Evolutionary conservation across 305 asterid species (phyloP).

Genomic region (Fraxinus angustifolia): DNA sequence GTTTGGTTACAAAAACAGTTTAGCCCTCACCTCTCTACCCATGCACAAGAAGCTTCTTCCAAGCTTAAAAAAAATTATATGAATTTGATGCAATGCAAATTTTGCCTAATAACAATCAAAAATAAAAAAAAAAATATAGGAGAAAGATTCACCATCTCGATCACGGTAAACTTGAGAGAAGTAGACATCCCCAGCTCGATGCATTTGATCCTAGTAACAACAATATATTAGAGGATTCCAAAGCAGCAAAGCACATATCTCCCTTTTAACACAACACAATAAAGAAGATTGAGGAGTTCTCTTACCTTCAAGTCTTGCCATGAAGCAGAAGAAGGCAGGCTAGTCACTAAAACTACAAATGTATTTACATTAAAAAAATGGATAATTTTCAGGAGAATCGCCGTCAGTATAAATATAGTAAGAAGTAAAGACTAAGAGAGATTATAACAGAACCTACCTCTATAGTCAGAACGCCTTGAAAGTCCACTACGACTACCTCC

Average conservation of each 20-base stretch:
- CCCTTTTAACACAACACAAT: background rate
- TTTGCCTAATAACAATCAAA: background rate
- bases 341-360: conserved; percentile 67
- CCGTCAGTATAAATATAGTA: background rate
- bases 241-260: background rate
- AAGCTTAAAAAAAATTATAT: background rate
- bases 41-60: background rate
- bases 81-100: background rate
- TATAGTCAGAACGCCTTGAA: conserved; percentile 69
- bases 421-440: background rate
- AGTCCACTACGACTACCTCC: conserved; percentile 62
- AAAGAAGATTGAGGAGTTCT: conserved; percentile 7
- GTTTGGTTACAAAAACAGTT: background rate
- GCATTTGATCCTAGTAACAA: conserved; percentile 76
- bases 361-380: background rate
- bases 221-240: conserved; percentile 11
- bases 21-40: background rate
- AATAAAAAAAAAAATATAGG: background rate
- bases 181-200: conserved; percentile 88
- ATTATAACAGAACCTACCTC: conserved; percentile 43
- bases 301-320: conserved; percentile 95
- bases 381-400: background rate
- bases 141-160: conserved; percentile 45
- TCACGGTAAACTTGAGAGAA: conserved; percentile 84
- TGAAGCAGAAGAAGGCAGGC: conserved; percentile 84